Evolutionary conservation across 768 basidiomycete species (phyloP), one percentile per base, ranked within the genome.

Genomic region (Cystofilobasidium bisporidii): DNA sequence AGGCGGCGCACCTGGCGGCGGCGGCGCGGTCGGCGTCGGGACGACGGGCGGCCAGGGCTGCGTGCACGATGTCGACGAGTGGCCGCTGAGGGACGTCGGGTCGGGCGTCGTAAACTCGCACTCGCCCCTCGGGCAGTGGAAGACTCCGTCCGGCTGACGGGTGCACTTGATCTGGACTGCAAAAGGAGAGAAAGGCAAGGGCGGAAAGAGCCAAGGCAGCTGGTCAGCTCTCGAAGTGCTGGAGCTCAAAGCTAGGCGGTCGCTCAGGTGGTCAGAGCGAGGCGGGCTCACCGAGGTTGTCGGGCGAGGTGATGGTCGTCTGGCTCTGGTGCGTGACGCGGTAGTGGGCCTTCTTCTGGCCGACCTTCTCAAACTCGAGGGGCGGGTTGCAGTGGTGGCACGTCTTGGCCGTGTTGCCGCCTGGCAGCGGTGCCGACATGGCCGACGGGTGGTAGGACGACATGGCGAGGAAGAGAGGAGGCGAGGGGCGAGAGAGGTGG

Each of bases 221-320:
- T n/a, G 15, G 41, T 43, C 41, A 43, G 41, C 12, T 43, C 18
- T 5, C n/a, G n/a, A n/a, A n/a, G n/a, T n/a, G n/a, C n/a, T n/a
- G n/a, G n/a, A n/a, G n/a, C n/a, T 41, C 40, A 9, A 9, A 41
- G 40, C 40, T 17, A 41, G 48, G 22, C 20, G 48, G 48, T 50
- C 22, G 24, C 10, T 3, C 24, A 53, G 26, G 50, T 8, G 32
- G 53, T 2, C 26, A 32, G 53, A 32, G 32, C 14, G 53, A 32
- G 53, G 8, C 11, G 28, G 28, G 28, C 50, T 5, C 6, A 56
- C 53, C 53, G 15, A 56, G 26, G 53, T 56, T 56, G 53, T 56
- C 53, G 18, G 53, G 53, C 53, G 53, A 56, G 4, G 53, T 56
- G 53, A 56, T 56, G 53, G 53, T 56, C 28, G 53, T 56, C 53